Conservation (phyloP, 768 basidiomycete genomes). For the Lenzites betulinus region DNA sequence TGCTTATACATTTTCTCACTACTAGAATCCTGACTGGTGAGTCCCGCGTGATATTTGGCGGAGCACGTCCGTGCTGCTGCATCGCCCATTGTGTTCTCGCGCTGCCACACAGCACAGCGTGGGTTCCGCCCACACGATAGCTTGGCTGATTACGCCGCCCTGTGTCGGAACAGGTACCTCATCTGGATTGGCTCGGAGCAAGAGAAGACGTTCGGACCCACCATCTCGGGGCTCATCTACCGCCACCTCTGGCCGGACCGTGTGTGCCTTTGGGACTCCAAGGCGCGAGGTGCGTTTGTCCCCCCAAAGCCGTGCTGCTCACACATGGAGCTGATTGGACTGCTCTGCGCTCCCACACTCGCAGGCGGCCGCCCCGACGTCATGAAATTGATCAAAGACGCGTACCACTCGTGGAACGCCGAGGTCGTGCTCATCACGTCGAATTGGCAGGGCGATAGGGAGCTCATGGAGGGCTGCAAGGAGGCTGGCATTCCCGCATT, state of each 20-base stretch:
- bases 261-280: conserved; percentile 44
- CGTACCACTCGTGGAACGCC: conserved; percentile 39
- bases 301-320: background rate
- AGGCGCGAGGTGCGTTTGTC: conserved; percentile 34
- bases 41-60: conserved; percentile 1
- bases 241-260: conserved; percentile 41
- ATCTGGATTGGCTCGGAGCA: conserved; percentile 49
- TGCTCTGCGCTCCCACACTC: conserved; percentile 1
- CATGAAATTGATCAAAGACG: conserved; percentile 40
- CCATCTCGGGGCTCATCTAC: conserved; percentile 43
- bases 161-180: conserved; percentile 33
- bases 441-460: conserved; percentile 42
- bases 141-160: background rate
- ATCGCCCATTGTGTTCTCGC: background rate
- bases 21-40: conserved; percentile 37
- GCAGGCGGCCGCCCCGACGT: conserved; percentile 40
- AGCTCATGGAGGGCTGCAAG: conserved; percentile 44
- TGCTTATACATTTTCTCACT: background rate
- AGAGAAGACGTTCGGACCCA: conserved; percentile 47
- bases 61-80: background rate
- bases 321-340: background rate
- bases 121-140: background rate
- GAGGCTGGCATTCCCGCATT: conserved; percentile 40
- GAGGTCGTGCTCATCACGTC: conserved; percentile 49
- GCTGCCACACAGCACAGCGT: conserved; percentile 7